A percentile compares a stretch with the other conserved stretches of the same genome.
Evolutionary conservation across 2,329 filamentous ascomycete species (phyloP).

Genomic region (Ascochyta lentis): DNA sequence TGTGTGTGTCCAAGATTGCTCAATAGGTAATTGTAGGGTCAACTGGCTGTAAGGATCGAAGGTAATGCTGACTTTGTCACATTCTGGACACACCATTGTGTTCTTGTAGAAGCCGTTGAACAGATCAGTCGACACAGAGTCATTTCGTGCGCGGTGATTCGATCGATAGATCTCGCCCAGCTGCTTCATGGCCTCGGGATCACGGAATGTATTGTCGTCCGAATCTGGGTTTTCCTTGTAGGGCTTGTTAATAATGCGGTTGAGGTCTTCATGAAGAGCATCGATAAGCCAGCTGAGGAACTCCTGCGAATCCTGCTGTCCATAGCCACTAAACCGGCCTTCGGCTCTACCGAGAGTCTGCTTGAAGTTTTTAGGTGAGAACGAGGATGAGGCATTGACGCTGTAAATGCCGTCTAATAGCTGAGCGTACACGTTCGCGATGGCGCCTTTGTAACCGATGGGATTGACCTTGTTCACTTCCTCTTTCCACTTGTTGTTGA

Average conservation of each 20-base stretch:
- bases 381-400: conserved; percentile 68
- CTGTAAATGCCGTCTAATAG: conserved; percentile 81
- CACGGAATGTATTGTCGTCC: conserved; percentile 91
- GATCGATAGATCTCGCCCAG: conserved; percentile 91
- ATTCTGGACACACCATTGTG: conserved; percentile 88
- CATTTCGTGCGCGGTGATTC: conserved; percentile 89
- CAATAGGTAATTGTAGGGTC: conserved; percentile 86
- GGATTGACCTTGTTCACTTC: conserved; percentile 89
- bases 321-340: conserved; percentile 88
- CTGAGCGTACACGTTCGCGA: conserved; percentile 82
- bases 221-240: conserved; percentile 98
- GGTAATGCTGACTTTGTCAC: conserved; percentile 95
- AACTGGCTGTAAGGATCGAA: conserved; percentile 98
- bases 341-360: conserved; percentile 79
- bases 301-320: conserved; percentile 96
- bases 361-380: conserved; percentile 84
- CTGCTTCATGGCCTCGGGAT: conserved; percentile 78
- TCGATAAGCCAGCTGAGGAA: conserved; percentile 95
- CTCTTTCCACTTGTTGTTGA: conserved; percentile 68
- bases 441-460: conserved; percentile 81
- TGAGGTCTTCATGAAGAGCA: conserved; percentile 92
- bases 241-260: conserved; percentile 91
- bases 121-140: conserved; percentile 92
- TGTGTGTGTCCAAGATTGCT: conserved; percentile 78
- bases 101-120: conserved; percentile 99